A percentile compares a stretch with the other conserved stretches of the same genome.
phyloP scores from a whole-genome alignment of 2,329 filamentous ascomycete genomes.

The Raffaelea albimanens region DNA sequence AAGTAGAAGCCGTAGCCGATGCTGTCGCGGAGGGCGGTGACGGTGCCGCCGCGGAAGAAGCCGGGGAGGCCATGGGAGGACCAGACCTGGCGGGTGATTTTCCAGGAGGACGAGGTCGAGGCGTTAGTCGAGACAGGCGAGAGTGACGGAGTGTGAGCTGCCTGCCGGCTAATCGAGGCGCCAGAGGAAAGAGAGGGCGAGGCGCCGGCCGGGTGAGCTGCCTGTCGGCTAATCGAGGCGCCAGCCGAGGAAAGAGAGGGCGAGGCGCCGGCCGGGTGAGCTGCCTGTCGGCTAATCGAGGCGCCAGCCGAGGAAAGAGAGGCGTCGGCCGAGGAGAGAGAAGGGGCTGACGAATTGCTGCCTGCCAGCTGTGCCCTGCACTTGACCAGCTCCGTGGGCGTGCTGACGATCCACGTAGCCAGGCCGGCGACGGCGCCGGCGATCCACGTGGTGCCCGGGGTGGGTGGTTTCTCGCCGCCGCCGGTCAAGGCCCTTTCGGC shows the following conservation, averaged over 20 bases:
- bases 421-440: constrained; percentile 76
- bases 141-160: too few species aligned
- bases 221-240: too few species aligned
- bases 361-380: constrained; percentile 70
- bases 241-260: too few species aligned
- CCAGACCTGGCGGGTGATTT: constrained; percentile 53
- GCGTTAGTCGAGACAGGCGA: too few species aligned
- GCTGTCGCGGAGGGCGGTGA: constrained; percentile 76
- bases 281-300: not conserved
- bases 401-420: constrained; percentile 75
- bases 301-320: too few species aligned
- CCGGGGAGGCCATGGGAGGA: constrained; percentile 51
- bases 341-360: constrained; percentile 3
- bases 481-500: constrained; percentile 54
- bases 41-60: constrained; percentile 69
- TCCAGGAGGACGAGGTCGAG: constrained; percentile 37
- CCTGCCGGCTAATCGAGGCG: too few species aligned
- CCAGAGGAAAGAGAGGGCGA: too few species aligned
- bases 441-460: constrained; percentile 56
- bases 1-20: constrained; percentile 98
- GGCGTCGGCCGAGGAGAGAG: not conserved
- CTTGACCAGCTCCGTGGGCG: constrained; percentile 86
- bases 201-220: too few species aligned
- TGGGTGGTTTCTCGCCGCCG: constrained; percentile 10
- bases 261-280: constrained; percentile 3